Conservation (phyloP, 2,329 filamentous ascomycete genomes). For the Thelonectria olida region DNA sequence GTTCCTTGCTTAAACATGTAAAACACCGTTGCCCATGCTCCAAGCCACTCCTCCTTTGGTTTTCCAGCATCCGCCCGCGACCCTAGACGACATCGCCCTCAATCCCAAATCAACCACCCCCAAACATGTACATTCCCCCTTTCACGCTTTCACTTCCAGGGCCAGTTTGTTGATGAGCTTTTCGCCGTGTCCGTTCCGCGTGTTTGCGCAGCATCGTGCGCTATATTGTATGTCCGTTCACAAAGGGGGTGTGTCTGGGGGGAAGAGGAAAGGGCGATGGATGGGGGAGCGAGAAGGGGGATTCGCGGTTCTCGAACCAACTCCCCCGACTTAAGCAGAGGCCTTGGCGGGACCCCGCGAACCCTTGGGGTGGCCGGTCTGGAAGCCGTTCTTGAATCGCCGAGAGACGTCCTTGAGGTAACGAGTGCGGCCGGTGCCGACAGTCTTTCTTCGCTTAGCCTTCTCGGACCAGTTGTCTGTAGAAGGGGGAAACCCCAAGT, state of each 20-base stretch:
- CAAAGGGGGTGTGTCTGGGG: background rate
- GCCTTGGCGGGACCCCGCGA: slow-evolving; percentile 70
- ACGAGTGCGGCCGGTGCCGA: slow-evolving; percentile 94
- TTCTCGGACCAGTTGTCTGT: slow-evolving; percentile 99
- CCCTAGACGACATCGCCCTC: slow-evolving; percentile 28
- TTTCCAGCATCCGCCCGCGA: slow-evolving; percentile 30
- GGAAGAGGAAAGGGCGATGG: slow-evolving; percentile 24
- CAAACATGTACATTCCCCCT: slow-evolving; percentile 8
- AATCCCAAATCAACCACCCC: slow-evolving; percentile 18
- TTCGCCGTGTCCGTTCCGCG: slow-evolving; percentile 12
- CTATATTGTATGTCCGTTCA: slow-evolving; percentile 13
- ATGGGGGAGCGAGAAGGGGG: slow-evolving; percentile 24
- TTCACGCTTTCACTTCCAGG: slow-evolving; percentile 19
- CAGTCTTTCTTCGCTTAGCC: slow-evolving; percentile 99
- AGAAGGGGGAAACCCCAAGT: slow-evolving; percentile 17
- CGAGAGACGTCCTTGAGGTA: slow-evolving; percentile 93
- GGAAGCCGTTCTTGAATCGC: slow-evolving; percentile 98
- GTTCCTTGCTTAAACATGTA: slow-evolving; percentile 46
- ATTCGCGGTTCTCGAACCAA: slow-evolving; percentile 4
- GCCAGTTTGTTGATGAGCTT: background rate
- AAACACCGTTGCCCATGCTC: slow-evolving; percentile 50
- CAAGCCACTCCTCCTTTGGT: slow-evolving; percentile 34
- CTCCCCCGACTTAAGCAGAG: slow-evolving; percentile 43
- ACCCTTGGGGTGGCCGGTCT: slow-evolving; percentile 85
- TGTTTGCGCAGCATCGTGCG: background rate